phyloP scores from a whole-genome alignment of 108 stramenopile genomes.

The Cylindrotheca fusiformis region DNA sequence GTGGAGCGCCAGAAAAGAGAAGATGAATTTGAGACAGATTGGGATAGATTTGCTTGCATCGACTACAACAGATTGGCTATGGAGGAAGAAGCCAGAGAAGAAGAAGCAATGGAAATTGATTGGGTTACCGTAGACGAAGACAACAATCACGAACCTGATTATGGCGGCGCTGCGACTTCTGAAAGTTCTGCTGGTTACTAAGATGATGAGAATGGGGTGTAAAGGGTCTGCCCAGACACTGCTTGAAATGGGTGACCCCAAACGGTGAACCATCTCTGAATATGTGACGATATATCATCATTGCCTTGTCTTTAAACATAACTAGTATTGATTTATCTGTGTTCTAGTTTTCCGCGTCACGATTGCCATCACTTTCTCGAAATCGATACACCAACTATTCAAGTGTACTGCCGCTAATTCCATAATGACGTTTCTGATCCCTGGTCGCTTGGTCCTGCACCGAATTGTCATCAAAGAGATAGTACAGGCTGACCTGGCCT shows the following conservation, averaged over 20 bases:
- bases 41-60: conserved; percentile 95
- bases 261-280: too few species aligned
- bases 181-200: conserved; percentile 39
- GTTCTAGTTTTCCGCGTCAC: conserved; percentile 5
- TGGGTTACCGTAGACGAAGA: conserved; percentile 88
- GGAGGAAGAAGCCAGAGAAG: conserved; percentile 91
- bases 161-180: conserved; percentile 11
- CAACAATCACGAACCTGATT: conserved; percentile 44
- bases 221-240: too few species aligned
- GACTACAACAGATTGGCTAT: conserved; percentile 94
- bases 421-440: neutral
- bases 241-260: too few species aligned
- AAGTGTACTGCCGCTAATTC: neutral
- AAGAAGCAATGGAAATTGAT: conserved; percentile 88
- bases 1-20: conserved; percentile 86
- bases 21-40: conserved; percentile 96
- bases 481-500: conserved; percentile 5
- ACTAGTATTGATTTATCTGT: too few species aligned
- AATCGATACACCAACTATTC: neutral
- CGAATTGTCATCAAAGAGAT: conserved; percentile 33
- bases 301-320: too few species aligned
- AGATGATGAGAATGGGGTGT: too few species aligned
- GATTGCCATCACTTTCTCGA: neutral
- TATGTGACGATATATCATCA: too few species aligned
- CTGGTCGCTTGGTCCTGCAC: conserved; percentile 20